Evolutionary conservation across 2,329 filamentous ascomycete genomes (phyloP), one percentile per base, ranked within the genome.

Genomic region (Ambrosiella xylebori): DNA sequence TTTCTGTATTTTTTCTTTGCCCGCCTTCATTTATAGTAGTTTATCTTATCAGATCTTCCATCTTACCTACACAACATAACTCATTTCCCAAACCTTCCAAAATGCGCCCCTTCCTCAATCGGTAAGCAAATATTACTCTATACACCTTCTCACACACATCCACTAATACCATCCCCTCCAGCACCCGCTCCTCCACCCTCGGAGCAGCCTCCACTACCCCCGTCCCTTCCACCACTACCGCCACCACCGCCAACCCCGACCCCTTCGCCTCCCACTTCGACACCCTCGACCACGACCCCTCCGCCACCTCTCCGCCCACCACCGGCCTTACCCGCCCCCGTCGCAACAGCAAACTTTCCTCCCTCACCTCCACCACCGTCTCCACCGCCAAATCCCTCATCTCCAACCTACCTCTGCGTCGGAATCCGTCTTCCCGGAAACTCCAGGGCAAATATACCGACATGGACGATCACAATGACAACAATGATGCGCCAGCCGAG

Each of bases 311-410:
- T 19, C 47, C 19, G 17, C 8, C 47, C 3, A 27, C 15, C 47
- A 27, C 47, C 47, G 79, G 82, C 52, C 84, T 96, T 65, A 86
- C 82, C 68, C 80, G 83, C 35, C 47, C 47, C 40, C 87, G 95
- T 69, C 79, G 75, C 65, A 88, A 89, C 0, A 87, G 89, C 1
- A 90, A 86, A 68, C 74, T 77, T 38, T 82, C 88, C 57, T 87
- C 96, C 66, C 74, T 93, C 59, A 75, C 57, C 41, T 54, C 51
- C 11, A 53, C 45, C 39, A 59, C 58, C 11, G 58, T 59, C 17
- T 53, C 45, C 40, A 56, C 54, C 9, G 58, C 58, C 58, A 59
- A 59, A 38, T 57, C 19, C 47, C 49, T 59, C 47, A 54, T 59
- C 38, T 59, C 58, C 54, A 59, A 53, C 49, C 50, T 59, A 19